These are phyloP conservation scores for Austroboletus niveus DNA, from an alignment of 1,284 basidiomycete genomes.

Conservation along the genomic window DNA sequence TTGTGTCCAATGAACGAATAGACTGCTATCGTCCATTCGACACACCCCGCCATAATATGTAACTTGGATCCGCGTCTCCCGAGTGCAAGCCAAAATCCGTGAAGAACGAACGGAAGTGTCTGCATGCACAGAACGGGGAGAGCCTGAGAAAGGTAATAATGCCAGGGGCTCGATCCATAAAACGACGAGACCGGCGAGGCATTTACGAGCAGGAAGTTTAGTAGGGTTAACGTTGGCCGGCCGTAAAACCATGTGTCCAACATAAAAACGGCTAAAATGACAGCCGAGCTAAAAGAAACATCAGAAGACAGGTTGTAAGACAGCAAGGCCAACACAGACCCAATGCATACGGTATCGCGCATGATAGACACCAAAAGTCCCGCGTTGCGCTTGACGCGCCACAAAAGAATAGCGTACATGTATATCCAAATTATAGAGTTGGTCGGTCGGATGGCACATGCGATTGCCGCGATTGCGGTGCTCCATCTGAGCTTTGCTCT, in stretches of 20 bases:
- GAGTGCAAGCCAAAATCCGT: slow-evolving; percentile 51
- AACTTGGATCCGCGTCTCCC: slow-evolving; percentile 32
- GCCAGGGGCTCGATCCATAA: slow-evolving; percentile 86
- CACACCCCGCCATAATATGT: slow-evolving; percentile 48
- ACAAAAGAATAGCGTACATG: slow-evolving; percentile 55
- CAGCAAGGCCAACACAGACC: slow-evolving; percentile 38
- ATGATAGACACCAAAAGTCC: slow-evolving; percentile 36
- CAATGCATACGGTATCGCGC: slow-evolving; percentile 37
- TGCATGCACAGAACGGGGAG: slow-evolving; percentile 81
- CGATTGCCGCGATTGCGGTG: slow-evolving; percentile 64
- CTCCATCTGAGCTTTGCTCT: slow-evolving; percentile 37
- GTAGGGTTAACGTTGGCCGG: slow-evolving; percentile 68
- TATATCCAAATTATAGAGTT: slow-evolving; percentile 85
- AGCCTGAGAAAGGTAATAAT: slow-evolving; percentile 88
- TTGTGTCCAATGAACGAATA: slow-evolving; percentile 89
- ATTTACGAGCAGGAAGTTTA: slow-evolving; percentile 83
- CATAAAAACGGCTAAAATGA: slow-evolving; percentile 41
- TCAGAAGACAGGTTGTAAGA: slow-evolving; percentile 7
- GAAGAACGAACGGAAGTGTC: slow-evolving; percentile 67
- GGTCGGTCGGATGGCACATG: slow-evolving; percentile 84
- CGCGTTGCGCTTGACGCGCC: slow-evolving; percentile 40
- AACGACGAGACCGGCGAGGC: slow-evolving; percentile 85
- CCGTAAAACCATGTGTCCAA: slow-evolving; percentile 75
- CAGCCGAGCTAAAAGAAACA: slow-evolving; percentile 9
- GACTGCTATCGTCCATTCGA: slow-evolving; percentile 63